phyloP scores from a whole-genome alignment of 352 stramenopile genomes.

The Pythium coloratum region DNA sequence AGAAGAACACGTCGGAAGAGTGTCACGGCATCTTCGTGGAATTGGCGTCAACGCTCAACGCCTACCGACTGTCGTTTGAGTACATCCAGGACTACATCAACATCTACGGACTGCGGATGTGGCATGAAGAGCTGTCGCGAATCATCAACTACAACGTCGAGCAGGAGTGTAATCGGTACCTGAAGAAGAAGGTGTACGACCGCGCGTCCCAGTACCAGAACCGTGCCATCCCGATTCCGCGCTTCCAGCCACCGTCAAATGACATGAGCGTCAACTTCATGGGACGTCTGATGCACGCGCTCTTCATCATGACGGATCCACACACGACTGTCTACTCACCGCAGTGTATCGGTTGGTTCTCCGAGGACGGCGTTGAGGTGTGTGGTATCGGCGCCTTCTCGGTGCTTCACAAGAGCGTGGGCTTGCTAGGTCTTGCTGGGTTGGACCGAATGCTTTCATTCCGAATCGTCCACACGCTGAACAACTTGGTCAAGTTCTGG shows the following conservation, averaged over 20 bases:
- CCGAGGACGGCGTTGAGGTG: slow-evolving; percentile 78
- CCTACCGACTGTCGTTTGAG: slow-evolving; percentile 91
- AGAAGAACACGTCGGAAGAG: slow-evolving; percentile 82
- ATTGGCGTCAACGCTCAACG: slow-evolving; percentile 85
- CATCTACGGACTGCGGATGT: slow-evolving; percentile 94
- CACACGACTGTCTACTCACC: slow-evolving; percentile 91
- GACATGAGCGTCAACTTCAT: slow-evolving; percentile 93
- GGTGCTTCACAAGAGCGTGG: slow-evolving; percentile 90
- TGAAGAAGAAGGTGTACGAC: slow-evolving; percentile 95
- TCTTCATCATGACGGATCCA: slow-evolving; percentile 93
- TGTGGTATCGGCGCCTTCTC: slow-evolving; percentile 90
- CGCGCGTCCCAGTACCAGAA: slow-evolving; percentile 90
- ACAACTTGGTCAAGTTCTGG: slow-evolving; percentile 94
- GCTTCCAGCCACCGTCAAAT: slow-evolving; percentile 81
- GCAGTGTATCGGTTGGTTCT: slow-evolving; percentile 93
- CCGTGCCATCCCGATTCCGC: slow-evolving; percentile 91
- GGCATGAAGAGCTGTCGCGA: slow-evolving; percentile 93
- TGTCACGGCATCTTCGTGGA: slow-evolving; percentile 85
- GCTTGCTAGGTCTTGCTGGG: slow-evolving; percentile 88
- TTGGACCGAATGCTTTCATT: slow-evolving; percentile 93
- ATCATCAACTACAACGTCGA: slow-evolving; percentile 97
- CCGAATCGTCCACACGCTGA: slow-evolving; percentile 91
- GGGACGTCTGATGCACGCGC: slow-evolving; percentile 89
- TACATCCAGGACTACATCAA: slow-evolving; percentile 97
- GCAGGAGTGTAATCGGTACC: slow-evolving; percentile 94